Evolutionary conservation across 768 basidiomycete genomes (phyloP).

Genomic region (Pisolithus sp.): DNA sequence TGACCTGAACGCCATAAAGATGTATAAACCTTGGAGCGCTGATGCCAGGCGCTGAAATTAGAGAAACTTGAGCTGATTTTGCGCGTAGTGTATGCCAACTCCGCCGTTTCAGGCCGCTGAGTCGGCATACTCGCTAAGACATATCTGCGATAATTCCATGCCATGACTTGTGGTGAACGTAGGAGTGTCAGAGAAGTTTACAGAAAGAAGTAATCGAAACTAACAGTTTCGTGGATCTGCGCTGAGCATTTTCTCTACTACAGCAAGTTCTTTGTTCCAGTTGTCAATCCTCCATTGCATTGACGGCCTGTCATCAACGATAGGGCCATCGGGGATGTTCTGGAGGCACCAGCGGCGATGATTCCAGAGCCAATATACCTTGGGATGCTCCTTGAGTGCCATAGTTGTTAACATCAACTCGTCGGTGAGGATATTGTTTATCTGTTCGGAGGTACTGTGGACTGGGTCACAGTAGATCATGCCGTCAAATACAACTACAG

Average conservation of each 20-base stretch:
- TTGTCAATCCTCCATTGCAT: constrained; percentile 69
- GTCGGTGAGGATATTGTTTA: constrained; percentile 56
- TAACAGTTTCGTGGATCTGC: constrained; percentile 89
- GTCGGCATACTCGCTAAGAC: constrained; percentile 66
- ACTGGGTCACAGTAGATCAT: constrained; percentile 5
- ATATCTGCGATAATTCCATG: constrained; percentile 92
- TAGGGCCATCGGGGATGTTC: constrained; percentile 72
- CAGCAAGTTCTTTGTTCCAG: constrained; percentile 81
- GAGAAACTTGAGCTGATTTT: constrained; percentile 95
- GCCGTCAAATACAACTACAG: constrained; percentile 8
- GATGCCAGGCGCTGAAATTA: constrained; percentile 99
- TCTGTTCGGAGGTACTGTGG: constrained; percentile 51
- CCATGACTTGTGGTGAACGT: constrained; percentile 57
- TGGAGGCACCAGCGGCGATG: constrained; percentile 94
- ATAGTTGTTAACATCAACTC: constrained; percentile 80
- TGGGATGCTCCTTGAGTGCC: constrained; percentile 80
- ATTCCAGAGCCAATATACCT: constrained; percentile 99
- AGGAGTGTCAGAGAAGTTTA: constrained; percentile 1
- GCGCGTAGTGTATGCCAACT: constrained; percentile 76
- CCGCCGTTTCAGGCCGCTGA: constrained; percentile 50
- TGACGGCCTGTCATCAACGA: constrained; percentile 33
- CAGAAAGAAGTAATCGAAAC: constrained; percentile 19
- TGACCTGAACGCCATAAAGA: constrained; percentile 58
- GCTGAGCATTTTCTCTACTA: constrained; percentile 91
- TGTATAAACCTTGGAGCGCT: constrained; percentile 75